Evolutionary conservation across 331 rosid species (phyloP).

Genomic region (Pyrus hybrid): DNA sequence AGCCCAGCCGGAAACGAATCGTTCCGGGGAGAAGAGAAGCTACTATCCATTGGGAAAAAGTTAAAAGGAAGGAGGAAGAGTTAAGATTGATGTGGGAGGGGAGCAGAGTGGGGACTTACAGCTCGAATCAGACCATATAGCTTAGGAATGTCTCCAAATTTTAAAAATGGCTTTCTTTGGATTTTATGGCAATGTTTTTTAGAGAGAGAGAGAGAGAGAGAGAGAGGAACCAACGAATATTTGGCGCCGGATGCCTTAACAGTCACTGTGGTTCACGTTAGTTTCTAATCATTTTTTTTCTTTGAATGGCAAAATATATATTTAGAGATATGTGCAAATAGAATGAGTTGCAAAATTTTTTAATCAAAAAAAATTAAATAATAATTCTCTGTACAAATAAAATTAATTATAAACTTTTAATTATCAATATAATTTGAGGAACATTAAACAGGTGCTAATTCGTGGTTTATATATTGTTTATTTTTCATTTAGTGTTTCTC

Average conservation of each 20-base stretch:
- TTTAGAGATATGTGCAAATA: no score
- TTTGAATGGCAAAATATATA: not conserved
- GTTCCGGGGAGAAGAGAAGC: constrained; percentile 63
- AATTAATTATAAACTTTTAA: no score
- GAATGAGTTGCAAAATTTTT: no score
- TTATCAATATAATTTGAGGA: no score
- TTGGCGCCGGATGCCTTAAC: constrained; percentile 62
- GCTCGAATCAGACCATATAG: constrained; percentile 26
- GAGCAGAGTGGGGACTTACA: constrained; percentile 10
- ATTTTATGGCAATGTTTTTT: constrained; percentile 8
- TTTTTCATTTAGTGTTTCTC: no score
- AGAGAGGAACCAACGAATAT: constrained; percentile 35
- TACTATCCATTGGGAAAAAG: constrained; percentile 52
- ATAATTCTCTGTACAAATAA: no score
- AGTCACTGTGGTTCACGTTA: constrained; percentile 43
- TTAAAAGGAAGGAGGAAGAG: not conserved
- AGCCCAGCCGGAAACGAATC: constrained; percentile 84
- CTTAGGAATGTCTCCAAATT: constrained; percentile 2
- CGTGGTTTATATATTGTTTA: no score
- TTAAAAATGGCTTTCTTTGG: constrained; percentile 22
- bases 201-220: not conserved
- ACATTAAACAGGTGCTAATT: no score
- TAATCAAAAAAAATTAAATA: no score
- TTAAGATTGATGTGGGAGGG: constrained; percentile 3
- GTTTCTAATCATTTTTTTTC: constrained; percentile 21